Base-by-base conservation (phyloP, 2,329 filamentous ascomycete genomes). In the Claviceps citrina region DNA sequence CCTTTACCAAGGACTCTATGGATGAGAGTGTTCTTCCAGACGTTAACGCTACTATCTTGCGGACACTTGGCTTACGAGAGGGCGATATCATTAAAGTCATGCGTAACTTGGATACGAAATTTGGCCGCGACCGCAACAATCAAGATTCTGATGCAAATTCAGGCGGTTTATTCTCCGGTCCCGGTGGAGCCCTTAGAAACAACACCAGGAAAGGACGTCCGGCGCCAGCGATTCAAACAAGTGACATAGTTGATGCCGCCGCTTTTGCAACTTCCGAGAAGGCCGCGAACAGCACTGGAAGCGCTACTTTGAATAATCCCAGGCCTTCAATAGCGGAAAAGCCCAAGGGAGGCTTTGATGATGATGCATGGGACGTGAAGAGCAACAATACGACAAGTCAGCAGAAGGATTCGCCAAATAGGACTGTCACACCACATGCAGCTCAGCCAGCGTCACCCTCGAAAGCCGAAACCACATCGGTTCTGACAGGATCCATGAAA, bases 331-430 rank as follows among this genome's bases (percentile, higher is more conserved):
- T 58, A 38, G 42, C 48, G 38, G 48, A 44, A 12, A 48, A 49
- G n/a, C 24, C 30, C 12, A 31, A 19, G 22, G 65, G 68, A 43
- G 84, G 84, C 3, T 96, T 96, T 53, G 91, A 98, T 38, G 91
- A 96, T 54, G 85, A 96, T 64, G 91, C 91, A 7, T 98, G 91
- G 91, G 84, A 93, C 52, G 81, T 94, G 37, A 95, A 95, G 63
- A 19, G 24, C 33, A 40, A 27, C 18, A 36, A 22, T n/a, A 10
- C 24, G 9, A 6, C 85, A 15, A 73, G 81, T 12, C 81, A 77
- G 54, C 72, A 78, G 22, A 44, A 43, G 46, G 59, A 51, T 38
- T 22, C 43, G 48, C 20, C 37, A 43, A 34, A 39, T 15, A 38
- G 42, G 58, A 47, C 13, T 24, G 15, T 22, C 26, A 27, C 30